phyloP scores from a whole-genome alignment of 495 filamentous ascomycete genomes.

The Penicillium flavigenum region DNA sequence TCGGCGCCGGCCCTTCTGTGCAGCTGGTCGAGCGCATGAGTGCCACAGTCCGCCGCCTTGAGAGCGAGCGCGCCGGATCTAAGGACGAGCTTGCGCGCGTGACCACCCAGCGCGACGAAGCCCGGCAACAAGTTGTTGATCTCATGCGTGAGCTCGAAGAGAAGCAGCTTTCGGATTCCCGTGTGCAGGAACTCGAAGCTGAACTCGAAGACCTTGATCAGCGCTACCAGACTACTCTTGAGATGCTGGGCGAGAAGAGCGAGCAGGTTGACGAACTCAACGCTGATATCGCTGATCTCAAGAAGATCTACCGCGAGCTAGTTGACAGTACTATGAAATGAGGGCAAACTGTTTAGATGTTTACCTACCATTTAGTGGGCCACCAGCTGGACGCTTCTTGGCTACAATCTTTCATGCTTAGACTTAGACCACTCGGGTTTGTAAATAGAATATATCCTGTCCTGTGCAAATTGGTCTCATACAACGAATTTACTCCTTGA shows the following conservation, averaged over 20 bases:
- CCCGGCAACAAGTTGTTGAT: conserved; percentile 82
- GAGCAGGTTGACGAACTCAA: conserved; percentile 88
- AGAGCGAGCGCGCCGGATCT: conserved; percentile 81
- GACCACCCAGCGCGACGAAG: conserved; percentile 80
- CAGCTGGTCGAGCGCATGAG: conserved; percentile 97
- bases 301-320: conserved; percentile 91
- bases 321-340: conserved; percentile 78
- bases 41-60: conserved; percentile 83
- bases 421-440: background rate
- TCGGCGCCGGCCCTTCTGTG: conserved; percentile 86
- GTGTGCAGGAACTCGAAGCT: conserved; percentile 62
- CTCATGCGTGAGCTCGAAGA: conserved; percentile 83
- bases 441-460: conserved; percentile 11
- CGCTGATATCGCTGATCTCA: conserved; percentile 87
- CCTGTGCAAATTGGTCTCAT: background rate
- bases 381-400: background rate
- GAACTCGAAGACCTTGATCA: conserved; percentile 58
- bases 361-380: background rate
- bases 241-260: conserved; percentile 96
- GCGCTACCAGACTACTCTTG: conserved; percentile 84
- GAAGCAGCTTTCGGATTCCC: conserved; percentile 58
- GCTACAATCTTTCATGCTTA: background rate
- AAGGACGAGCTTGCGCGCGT: conserved; percentile 83
- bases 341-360: conserved; percentile 17
- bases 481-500: background rate